Evolutionary conservation across 805 yeast genomes (phyloP), one percentile per base, ranked within the genome.

Genomic region (Barnettozyma pratensis): DNA sequence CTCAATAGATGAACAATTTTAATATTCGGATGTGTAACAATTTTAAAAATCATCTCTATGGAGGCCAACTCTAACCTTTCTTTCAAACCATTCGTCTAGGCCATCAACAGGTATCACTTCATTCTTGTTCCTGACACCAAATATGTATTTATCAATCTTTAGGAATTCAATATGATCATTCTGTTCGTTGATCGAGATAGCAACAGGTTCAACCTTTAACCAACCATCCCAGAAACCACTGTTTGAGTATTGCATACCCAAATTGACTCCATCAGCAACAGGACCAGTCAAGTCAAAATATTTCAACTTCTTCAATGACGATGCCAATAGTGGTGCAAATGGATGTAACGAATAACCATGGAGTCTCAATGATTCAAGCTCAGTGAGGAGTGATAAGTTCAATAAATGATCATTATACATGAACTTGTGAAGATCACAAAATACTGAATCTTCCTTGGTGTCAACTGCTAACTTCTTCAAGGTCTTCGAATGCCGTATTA

Each of bases 161-260:
- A 80, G 67, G 53, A 75, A 79, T 43, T 57, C 45, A 32, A 80
- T 54, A 2, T 46, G 36, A 0, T 36, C 37, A 50, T 66, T 70
- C 8, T 55, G 47, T 25, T 65, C 51, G 32, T 65, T 54, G 47
- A 76, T 71, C 6, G 68, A 63, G 38, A 65, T 51, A 1, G 83
- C 85, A 7, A 77, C 72, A 53, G 76, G 80, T 54, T 76, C 80
- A 3, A 79, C 78, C 47, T 77, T 69, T 51, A 70, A 69, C 84
- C 84, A 79, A 50, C 75, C 76, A 58, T 80, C 85, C 57, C 71
- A 72, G 4, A 80, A 67, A 5, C 78, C 76, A 9, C 80, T 80
- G 56, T 78, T 78, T 3, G 69, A 65, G 62, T 73, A 76, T 11
- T 78, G 81, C 26, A 77, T 61, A 0, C 83, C 84, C 68, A 74